Evolutionary conservation across 1,284 basidiomycete genomes (phyloP), one percentile per base, ranked within the genome.

Genomic region (Fistulina hepatica): DNA sequence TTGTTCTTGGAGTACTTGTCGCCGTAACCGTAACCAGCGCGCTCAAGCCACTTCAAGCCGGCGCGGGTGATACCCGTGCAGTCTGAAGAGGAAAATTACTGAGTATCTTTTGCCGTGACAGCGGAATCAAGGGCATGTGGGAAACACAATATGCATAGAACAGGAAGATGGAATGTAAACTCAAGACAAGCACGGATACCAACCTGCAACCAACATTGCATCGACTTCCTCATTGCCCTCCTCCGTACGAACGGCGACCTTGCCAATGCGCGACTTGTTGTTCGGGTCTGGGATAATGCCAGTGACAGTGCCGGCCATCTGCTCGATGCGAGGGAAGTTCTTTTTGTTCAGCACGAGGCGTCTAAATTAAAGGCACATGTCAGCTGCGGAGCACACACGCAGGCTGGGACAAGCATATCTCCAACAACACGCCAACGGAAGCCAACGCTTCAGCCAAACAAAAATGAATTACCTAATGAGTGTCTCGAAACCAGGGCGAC

Each of bases 401-500:
- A 10, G 24, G 24, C 24, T 26, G 24, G 24, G 24, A n/a, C 10
- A 26, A 26, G 24, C 10, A 26, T 10, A 26, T 26, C 24, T n/a
- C n/a, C n/a, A n/a, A n/a, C n/a, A n/a, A n/a, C n/a, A n/a, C n/a
- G n/a, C n/a, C n/a, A n/a, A n/a, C n/a, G n/a, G n/a, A n/a, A n/a
- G n/a, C n/a, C n/a, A n/a, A n/a, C n/a, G n/a, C n/a, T n/a, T n/a
- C n/a, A n/a, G n/a, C n/a, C n/a, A n/a, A n/a, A n/a, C n/a, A n/a
- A n/a, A n/a, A n/a, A n/a, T n/a, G n/a, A 32, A n/a, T 21, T 22
- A 21, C 19, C 26, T 4, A 21, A 55, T 15, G 3, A 52, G 42
- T 3, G 52, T 53, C 32, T 57, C 55, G 7, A 53, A 39, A 7
- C 46, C 47, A 10, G 43, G 40, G 4, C 55, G 48, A 4, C 45